Conservation (phyloP, 768 basidiomycete genomes). For the Tylopilus felleus region DNA sequence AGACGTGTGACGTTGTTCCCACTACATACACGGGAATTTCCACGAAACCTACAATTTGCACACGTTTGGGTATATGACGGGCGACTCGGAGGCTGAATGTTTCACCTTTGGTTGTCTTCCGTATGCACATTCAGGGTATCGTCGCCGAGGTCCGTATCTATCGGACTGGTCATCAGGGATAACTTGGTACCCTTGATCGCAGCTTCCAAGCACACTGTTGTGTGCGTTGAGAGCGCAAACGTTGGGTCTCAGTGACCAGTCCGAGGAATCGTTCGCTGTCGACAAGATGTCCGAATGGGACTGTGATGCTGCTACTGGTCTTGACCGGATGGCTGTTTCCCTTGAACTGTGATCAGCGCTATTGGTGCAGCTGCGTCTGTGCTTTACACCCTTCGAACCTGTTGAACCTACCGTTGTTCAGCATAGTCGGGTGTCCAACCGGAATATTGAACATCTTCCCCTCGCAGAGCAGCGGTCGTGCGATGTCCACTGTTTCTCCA, state of each 20-base stretch:
- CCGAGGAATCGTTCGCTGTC: neutral
- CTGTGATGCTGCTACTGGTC: neutral
- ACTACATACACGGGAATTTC: neutral
- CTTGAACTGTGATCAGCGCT: neutral
- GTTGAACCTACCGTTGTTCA: neutral
- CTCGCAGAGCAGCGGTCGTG: neutral
- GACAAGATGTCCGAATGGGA: neutral
- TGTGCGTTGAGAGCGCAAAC: neutral
- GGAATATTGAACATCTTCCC: neutral
- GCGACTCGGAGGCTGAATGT: neutral
- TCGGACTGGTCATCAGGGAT: neutral
- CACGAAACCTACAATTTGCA: neutral
- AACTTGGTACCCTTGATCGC: neutral
- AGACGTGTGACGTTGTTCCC: neutral
- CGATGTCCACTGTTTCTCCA: neutral
- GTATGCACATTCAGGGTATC: neutral
- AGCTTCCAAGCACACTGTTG: neutral
- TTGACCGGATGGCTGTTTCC: neutral
- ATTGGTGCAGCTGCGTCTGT: neutral
- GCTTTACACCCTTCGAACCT: neutral
- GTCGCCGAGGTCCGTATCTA: neutral
- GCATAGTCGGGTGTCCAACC: neutral
- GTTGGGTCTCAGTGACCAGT: too few species aligned
- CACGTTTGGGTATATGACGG: neutral
- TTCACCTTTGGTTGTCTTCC: neutral